These are phyloP conservation scores for Umbelopsis vinacea DNA, from an alignment of 192 early-diverging fungal genomes.

Conservation along the genomic window DNA sequence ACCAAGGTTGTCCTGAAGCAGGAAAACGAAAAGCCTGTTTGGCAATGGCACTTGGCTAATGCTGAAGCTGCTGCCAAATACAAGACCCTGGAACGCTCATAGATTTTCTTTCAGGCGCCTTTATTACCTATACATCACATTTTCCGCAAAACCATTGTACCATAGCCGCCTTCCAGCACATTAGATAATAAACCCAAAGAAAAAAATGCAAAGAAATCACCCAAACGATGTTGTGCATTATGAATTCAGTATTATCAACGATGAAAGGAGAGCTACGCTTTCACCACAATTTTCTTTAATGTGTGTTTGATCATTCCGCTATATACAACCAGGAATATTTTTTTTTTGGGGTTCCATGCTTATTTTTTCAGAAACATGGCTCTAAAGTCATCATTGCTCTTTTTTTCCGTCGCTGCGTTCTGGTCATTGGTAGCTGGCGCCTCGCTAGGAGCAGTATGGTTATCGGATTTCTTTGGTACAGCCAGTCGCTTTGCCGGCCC, in stretches of 20 bases:
- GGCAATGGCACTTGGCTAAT: conserved; percentile 14
- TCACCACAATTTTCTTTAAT: background rate
- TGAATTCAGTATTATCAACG: no score
- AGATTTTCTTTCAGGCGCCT: background rate
- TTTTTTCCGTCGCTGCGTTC: background rate
- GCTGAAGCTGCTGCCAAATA: background rate
- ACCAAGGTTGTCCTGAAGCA: background rate
- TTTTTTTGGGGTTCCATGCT: background rate
- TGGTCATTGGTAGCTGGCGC: background rate
- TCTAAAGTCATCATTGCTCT: conserved; percentile 40
- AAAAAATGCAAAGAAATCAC: no score
- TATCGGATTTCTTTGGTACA: conserved; percentile 13
- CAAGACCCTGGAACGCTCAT: background rate
- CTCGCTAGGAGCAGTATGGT: background rate
- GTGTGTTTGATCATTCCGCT: background rate
- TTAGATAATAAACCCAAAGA: no score
- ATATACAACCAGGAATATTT: background rate
- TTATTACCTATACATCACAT: no score
- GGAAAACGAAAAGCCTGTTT: conserved; percentile 7
- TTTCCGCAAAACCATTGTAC: no score
- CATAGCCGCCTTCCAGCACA: no score
- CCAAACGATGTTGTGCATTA: no score
- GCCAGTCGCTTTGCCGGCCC: background rate
- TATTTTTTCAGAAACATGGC: conserved; percentile 25
- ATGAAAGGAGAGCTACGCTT: background rate